These are phyloP conservation scores for Colletotrichum ledebouriae DNA, from an alignment of 2,329 filamentous ascomycete species.

Conservation along the genomic window DNA sequence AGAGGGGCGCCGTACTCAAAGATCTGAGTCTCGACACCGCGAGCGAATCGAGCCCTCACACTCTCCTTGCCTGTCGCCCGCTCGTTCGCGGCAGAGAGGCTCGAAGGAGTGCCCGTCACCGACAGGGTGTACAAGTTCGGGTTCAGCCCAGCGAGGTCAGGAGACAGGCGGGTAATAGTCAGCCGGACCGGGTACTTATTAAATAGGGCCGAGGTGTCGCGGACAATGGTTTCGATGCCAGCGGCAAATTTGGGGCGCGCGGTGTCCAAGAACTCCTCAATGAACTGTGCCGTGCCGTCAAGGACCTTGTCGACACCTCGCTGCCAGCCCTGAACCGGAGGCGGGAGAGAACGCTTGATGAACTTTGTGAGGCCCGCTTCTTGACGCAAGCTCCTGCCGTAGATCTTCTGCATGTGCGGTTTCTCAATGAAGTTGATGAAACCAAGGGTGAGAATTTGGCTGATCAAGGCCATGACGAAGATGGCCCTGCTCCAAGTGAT, in stretches of 20 bases:
- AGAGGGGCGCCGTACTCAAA: conserved; percentile 94
- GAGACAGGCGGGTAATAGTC: conserved; percentile 82
- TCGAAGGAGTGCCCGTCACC: conserved; percentile 75
- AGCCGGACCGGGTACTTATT: conserved; percentile 90
- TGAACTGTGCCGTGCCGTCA: conserved; percentile 87
- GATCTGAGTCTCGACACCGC: conserved; percentile 79
- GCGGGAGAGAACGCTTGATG: conserved; percentile 86
- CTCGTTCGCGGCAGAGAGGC: conserved; percentile 65
- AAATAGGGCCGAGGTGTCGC: conserved; percentile 89
- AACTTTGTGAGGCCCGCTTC: conserved; percentile 95
- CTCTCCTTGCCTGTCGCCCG: conserved; percentile 81
- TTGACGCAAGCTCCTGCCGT: conserved; percentile 84
- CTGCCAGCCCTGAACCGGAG: conserved; percentile 85
- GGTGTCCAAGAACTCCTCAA: conserved; percentile 90
- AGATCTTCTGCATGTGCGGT: conserved; percentile 98
- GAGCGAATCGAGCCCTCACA: conserved; percentile 75
- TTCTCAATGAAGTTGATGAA: conserved; percentile 96
- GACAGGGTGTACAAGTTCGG: conserved; percentile 83
- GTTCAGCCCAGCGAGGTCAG: conserved; percentile 84
- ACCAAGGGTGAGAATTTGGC: conserved; percentile 85
- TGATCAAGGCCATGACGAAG: conserved; percentile 86
- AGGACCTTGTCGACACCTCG: conserved; percentile 89
- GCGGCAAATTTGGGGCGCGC: conserved; percentile 88
- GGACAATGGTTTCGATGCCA: conserved; percentile 87
- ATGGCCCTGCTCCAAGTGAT: conserved; percentile 92